Percentiles rank a stretch among this genome's conserved stretches.
Conservation (phyloP, 208 protist genomes). For the Giardia duodenalis region DNA sequence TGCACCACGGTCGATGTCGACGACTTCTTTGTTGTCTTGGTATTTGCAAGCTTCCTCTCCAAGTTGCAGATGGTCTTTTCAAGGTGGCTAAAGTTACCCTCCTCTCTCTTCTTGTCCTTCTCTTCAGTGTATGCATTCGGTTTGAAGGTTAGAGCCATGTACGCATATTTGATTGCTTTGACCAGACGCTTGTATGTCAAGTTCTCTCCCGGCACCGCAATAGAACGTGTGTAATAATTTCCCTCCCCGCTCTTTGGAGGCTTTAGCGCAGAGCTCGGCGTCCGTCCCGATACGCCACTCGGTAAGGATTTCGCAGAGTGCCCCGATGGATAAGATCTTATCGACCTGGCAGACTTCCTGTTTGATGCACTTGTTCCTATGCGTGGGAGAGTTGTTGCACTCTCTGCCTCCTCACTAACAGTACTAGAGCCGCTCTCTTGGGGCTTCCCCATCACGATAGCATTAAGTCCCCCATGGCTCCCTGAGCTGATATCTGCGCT, state of each 20-base stretch:
- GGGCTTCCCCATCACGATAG: background rate
- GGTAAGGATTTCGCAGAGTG: background rate
- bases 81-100: slow-evolving; percentile 16
- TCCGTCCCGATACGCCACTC: background rate
- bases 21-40: background rate
- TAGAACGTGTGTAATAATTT: background rate
- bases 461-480: background rate
- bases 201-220: background rate
- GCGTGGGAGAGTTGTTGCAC: background rate
- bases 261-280: background rate
- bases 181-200: slow-evolving; percentile 9
- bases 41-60: background rate
- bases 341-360: background rate
- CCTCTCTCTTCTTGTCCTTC: background rate
- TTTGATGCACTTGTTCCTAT: background rate
- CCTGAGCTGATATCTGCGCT: background rate
- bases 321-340: background rate
- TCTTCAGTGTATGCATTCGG: background rate
- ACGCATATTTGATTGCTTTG: background rate
- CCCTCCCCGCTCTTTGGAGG: background rate
- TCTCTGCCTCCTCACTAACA: background rate
- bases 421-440: no score
- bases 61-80: slow-evolving; percentile 13
- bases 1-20: background rate
- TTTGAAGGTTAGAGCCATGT: background rate